phyloP scores from a whole-genome alignment of 768 basidiomycete species.

The Gymnopilus dilepis region DNA sequence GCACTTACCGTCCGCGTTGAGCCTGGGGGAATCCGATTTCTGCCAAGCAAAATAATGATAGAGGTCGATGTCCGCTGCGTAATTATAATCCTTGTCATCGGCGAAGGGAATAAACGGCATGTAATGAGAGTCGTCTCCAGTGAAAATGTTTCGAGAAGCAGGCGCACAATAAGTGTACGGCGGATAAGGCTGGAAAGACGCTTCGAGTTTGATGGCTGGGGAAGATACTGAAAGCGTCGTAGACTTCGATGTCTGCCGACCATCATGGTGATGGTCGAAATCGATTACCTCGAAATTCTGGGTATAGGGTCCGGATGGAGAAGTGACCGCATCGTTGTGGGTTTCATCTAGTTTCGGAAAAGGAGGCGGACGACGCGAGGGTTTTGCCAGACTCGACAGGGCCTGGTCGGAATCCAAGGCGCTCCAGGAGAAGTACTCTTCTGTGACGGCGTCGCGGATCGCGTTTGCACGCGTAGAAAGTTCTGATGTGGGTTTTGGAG shows the following conservation, averaged over 20 bases:
- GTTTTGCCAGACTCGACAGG: neutral
- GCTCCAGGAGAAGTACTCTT: neutral
- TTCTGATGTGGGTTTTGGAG: no score
- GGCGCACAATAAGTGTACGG: conserved; percentile 66
- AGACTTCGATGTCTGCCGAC: neutral
- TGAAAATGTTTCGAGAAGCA: conserved; percentile 46
- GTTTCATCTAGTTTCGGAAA: neutral
- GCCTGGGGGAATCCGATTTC: conserved; percentile 8
- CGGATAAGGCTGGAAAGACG: conserved; percentile 30
- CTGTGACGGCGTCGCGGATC: neutral
- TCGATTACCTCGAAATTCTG: neutral
- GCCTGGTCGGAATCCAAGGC: neutral
- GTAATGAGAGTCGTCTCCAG: conserved; percentile 61
- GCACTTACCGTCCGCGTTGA: conserved; percentile 44
- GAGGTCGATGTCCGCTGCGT: conserved; percentile 40
- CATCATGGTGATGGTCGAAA: neutral
- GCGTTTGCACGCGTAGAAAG: neutral
- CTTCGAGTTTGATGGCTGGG: neutral
- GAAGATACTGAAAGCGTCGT: neutral
- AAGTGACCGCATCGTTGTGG: neutral
- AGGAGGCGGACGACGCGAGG: neutral
- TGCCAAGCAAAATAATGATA: conserved; percentile 62
- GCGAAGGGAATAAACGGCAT: conserved; percentile 68
- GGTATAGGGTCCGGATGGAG: neutral
- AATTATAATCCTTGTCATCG: conserved; percentile 62